These are phyloP conservation scores for Grigorovia yakushimaensis DNA, from an alignment of 805 yeast genomes.

Conservation along the genomic window DNA sequence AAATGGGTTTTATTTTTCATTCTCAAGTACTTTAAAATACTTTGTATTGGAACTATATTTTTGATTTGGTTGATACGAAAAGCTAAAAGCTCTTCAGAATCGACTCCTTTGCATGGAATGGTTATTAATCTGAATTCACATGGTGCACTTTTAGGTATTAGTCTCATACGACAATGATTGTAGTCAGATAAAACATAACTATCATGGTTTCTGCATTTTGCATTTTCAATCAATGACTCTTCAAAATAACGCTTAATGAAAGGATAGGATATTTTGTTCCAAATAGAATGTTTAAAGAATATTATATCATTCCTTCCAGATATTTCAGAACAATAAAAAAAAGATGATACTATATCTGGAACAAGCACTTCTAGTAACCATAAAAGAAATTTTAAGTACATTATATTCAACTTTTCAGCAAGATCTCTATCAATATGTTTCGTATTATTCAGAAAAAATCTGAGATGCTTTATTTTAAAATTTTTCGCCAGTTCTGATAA, in stretches of 20 bases:
- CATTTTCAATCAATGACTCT: conserved; percentile 26
- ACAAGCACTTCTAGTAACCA: conserved; percentile 52
- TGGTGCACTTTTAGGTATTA: conserved; percentile 47
- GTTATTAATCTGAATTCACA: conserved; percentile 51
- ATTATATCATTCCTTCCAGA: conserved; percentile 33
- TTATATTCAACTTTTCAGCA: not conserved
- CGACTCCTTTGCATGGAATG: conserved; percentile 37
- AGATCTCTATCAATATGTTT: not conserved
- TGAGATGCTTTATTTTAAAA: conserved; percentile 32
- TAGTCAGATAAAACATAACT: conserved; percentile 14
- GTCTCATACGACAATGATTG: conserved; percentile 35
- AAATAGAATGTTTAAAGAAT: conserved; percentile 49
- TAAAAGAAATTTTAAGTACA: conserved; percentile 25
- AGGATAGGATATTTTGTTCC: conserved; percentile 38
- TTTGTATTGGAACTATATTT: conserved; percentile 36
- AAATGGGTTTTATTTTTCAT: conserved; percentile 16
- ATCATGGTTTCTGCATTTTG: conserved; percentile 13
- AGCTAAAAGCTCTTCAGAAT: conserved; percentile 26
- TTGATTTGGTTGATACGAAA: conserved; percentile 30
- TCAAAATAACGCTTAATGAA: conserved; percentile 37
- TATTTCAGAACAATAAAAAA: conserved; percentile 60
- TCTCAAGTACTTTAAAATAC: conserved; percentile 30
- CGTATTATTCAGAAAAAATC: conserved; percentile 41
- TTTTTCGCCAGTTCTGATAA: conserved; percentile 27
- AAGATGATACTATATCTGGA: conserved; percentile 37